Base-by-base conservation (phyloP, 106 monocot genomes). In the Apostasia ramifera region DNA sequence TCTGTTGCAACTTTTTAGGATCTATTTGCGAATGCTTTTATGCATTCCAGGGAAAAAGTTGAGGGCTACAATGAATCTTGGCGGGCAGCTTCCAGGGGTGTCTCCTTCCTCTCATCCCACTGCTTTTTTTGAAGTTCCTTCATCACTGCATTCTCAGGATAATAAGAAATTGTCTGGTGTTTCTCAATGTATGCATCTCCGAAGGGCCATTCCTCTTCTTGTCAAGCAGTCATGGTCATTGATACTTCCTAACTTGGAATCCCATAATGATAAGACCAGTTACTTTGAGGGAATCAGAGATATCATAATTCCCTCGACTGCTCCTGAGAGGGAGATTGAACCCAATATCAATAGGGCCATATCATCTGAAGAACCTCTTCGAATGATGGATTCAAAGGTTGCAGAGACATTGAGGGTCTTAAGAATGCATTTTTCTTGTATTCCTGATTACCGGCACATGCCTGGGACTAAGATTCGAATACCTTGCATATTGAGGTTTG, bases 161-260 rank as follows among this genome's bases (percentile, higher is more conserved):
- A 42, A 62, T 40, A 90, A 83, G 73, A 91, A 80, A 44, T 55
- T 61, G 49, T 9, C 68, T 7, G 71, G 76, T 68, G 47, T 86
- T 8, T 74, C 86, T 66, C 79, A 86, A 9, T 92, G 75, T 59
- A 87, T 97, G 51, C 84, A 85, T 79, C 73, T 92, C 37, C 80
- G 85, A 57, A 74, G 97, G 51, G 67, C 77, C 5, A 50, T 79
- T 59, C 84, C 91, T 5, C 73, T 86, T 47, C 60, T 97, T 52
- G 86, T 97, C 11, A 89, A 87, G 56, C 89, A 92, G 51, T 86
- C 97, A 41, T 97, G 97, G 97, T 86, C 86, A 54, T 66, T 92
- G 37, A 53, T 76, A 48, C 41, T 88, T 14, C 91, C 86, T 53
- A 78, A 74, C 59, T 80, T 79, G 57, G 78, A 72, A 41, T 59